phyloP scores from a whole-genome alignment of 2,329 filamentous ascomycete genomes.

The Cladosporium phlei region DNA sequence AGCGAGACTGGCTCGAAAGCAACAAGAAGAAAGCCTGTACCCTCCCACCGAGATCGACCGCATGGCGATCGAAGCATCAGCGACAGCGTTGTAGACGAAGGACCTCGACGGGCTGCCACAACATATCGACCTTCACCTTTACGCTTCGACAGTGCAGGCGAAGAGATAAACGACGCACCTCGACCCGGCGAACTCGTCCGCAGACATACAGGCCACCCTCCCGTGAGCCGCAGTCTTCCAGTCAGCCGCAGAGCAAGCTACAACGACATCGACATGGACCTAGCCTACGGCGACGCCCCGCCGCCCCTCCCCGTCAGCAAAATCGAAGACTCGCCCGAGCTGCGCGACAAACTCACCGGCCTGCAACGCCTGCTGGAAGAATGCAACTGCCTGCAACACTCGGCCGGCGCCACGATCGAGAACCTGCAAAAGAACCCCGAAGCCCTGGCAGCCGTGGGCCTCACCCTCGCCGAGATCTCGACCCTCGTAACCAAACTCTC shows the following conservation, averaged over 20 bases:
- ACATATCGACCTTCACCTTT: constrained; percentile 27
- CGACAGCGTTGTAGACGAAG: constrained; percentile 41
- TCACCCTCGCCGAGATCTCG: constrained; percentile 88
- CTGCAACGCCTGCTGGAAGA: constrained; percentile 78
- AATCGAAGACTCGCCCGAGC: constrained; percentile 51
- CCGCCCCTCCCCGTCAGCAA: constrained; percentile 56
- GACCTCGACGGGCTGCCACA: constrained; percentile 14
- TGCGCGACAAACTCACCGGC: constrained; percentile 65
- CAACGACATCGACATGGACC: constrained; percentile 73
- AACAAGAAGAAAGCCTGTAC: constrained; percentile 24
- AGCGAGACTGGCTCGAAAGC: constrained; percentile 21
- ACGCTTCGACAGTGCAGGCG: constrained; percentile 22
- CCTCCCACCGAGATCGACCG: constrained; percentile 26
- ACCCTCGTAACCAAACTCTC: constrained; percentile 77
- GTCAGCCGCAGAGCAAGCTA: constrained; percentile 35
- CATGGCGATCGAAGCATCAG: constrained; percentile 41
- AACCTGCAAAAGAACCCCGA: constrained; percentile 80
- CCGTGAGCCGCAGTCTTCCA: constrained; percentile 15
- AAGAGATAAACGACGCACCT: constrained; percentile 20
- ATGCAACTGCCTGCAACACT: constrained; percentile 82
- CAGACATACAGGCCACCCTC: constrained; percentile 39
- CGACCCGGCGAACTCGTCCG: constrained; percentile 39
- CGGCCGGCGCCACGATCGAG: constrained; percentile 74
- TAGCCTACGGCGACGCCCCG: constrained; percentile 82
- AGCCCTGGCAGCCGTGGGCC: constrained; percentile 85